Conservation (phyloP, 192 early-diverging fungal species). For the Coemansia sp. region DNA sequence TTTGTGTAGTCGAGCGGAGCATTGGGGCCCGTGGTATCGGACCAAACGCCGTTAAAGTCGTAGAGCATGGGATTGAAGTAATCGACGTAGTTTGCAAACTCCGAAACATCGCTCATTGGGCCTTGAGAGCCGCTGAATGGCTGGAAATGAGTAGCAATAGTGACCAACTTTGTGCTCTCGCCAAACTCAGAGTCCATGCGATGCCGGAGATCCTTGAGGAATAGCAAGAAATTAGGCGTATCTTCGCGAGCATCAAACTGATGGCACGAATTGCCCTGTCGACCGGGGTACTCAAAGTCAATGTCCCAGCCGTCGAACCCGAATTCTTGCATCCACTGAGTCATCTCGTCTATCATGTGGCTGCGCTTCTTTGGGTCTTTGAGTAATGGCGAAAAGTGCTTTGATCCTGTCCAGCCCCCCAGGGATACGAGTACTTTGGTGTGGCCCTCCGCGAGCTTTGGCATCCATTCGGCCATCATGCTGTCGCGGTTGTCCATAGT, state of each 20-base stretch:
- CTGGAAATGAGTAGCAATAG: slow-evolving; percentile 62
- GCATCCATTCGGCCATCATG: slow-evolving; percentile 49
- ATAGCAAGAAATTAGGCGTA: slow-evolving; percentile 57
- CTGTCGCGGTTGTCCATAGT: slow-evolving; percentile 29
- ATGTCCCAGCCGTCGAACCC: slow-evolving; percentile 72
- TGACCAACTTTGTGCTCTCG: slow-evolving; percentile 54
- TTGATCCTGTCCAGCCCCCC: slow-evolving; percentile 71
- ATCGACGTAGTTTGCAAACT: slow-evolving; percentile 59
- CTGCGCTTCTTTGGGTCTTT: slow-evolving; percentile 42
- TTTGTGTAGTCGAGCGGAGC: slow-evolving; percentile 52
- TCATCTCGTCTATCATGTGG: slow-evolving; percentile 55
- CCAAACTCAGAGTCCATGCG: slow-evolving; percentile 50
- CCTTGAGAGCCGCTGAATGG: slow-evolving; percentile 59
- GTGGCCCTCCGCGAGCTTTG: slow-evolving; percentile 40
- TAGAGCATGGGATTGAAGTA: slow-evolving; percentile 71
- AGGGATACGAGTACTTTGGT: slow-evolving; percentile 63
- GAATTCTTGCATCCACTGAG: slow-evolving; percentile 53
- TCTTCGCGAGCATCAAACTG: slow-evolving; percentile 55
- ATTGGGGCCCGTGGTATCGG: slow-evolving; percentile 60
- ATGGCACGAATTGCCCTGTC: slow-evolving; percentile 50
- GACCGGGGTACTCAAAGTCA: slow-evolving; percentile 72
- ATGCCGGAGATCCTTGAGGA: slow-evolving; percentile 60
- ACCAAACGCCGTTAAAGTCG: slow-evolving; percentile 65
- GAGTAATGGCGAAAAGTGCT: slow-evolving; percentile 57
- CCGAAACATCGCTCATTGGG: slow-evolving; percentile 56